Evolutionary conservation across 2,329 filamentous ascomycete species (phyloP).

Genomic region (Colletotrichum lentis): DNA sequence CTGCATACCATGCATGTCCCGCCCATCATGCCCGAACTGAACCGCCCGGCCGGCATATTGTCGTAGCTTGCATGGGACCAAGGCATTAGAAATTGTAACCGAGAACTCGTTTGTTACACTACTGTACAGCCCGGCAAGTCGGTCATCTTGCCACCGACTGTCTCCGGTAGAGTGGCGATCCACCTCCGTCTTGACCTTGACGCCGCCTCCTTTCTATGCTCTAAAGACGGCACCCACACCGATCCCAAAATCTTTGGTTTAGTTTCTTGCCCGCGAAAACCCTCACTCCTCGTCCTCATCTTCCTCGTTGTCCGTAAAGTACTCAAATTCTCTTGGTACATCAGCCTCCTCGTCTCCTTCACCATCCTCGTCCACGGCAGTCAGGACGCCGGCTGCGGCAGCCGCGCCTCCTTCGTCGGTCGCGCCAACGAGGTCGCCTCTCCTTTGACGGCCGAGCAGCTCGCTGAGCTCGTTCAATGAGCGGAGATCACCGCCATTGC

Average conservation of each 20-base stretch:
- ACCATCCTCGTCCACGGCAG: constrained; percentile 84
- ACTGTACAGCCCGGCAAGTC: constrained; percentile 18
- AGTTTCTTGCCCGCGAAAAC: neutral
- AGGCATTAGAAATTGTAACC: neutral
- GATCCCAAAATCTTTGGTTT: constrained; percentile 13
- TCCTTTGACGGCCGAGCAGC: constrained; percentile 47
- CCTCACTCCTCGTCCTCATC: constrained; percentile 51
- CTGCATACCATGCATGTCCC: neutral
- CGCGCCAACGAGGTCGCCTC: constrained; percentile 41
- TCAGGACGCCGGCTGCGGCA: constrained; percentile 81
- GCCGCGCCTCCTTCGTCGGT: constrained; percentile 69
- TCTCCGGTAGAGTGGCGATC: constrained; percentile 4
- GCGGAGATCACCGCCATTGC: constrained; percentile 44
- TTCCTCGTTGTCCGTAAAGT: constrained; percentile 73
- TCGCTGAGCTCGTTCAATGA: constrained; percentile 55
- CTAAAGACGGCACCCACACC: constrained; percentile 11
- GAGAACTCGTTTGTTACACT: constrained; percentile 28
- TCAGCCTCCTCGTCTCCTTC: constrained; percentile 77
- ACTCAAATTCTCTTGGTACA: constrained; percentile 77
- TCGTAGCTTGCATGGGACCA: neutral
- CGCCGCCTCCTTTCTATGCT: constrained; percentile 27
- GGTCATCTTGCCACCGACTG: constrained; percentile 4
- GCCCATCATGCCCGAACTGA: too few species aligned
- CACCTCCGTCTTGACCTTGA: neutral
- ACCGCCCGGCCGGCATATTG: neutral